Percentiles rank a stretch among this genome's conserved stretches.
These are phyloP conservation scores for Stachybotrys chartarum DNA, from an alignment of 2,329 filamentous ascomycete species.

Conservation along the genomic window DNA sequence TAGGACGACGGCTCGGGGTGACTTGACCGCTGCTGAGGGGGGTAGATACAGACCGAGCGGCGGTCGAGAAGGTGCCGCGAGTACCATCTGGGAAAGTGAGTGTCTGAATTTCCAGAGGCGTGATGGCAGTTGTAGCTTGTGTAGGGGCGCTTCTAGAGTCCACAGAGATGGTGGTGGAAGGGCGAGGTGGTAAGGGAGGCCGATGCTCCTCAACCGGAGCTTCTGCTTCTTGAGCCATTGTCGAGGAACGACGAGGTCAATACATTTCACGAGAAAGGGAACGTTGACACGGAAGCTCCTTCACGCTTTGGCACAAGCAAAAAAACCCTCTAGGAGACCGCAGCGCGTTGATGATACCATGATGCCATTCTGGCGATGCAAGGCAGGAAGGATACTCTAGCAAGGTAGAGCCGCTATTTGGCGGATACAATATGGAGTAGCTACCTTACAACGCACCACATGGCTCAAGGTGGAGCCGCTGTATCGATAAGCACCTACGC, in stretches of 20 bases:
- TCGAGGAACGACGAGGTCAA: constrained; percentile 11
- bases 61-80: constrained; percentile 52
- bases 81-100: constrained; percentile 65
- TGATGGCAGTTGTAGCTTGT: constrained; percentile 77
- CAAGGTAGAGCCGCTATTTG: too few species aligned
- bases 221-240: constrained; percentile 19
- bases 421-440: too few species aligned
- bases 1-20: constrained; percentile 25
- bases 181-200: constrained; percentile 50
- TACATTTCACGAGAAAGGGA: constrained; percentile 17
- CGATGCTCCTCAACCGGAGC: constrained; percentile 35
- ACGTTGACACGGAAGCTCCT: constrained; percentile 1
- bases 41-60: constrained; percentile 27
- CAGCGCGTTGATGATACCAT: constrained; percentile 11
- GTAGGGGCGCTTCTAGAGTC: constrained; percentile 41
- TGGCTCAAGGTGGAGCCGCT: too few species aligned
- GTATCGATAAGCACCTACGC: too few species aligned
- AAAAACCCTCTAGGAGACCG: neutral
- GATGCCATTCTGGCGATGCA: constrained; percentile 19
- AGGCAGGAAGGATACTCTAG: too few species aligned
- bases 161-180: constrained; percentile 25
- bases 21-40: constrained; percentile 31
- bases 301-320: too few species aligned
- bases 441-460: too few species aligned
- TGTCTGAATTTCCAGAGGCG: constrained; percentile 72